These are phyloP conservation scores for Leccinum fibrillosum DNA, from an alignment of 768 basidiomycete species.

Conservation along the genomic window DNA sequence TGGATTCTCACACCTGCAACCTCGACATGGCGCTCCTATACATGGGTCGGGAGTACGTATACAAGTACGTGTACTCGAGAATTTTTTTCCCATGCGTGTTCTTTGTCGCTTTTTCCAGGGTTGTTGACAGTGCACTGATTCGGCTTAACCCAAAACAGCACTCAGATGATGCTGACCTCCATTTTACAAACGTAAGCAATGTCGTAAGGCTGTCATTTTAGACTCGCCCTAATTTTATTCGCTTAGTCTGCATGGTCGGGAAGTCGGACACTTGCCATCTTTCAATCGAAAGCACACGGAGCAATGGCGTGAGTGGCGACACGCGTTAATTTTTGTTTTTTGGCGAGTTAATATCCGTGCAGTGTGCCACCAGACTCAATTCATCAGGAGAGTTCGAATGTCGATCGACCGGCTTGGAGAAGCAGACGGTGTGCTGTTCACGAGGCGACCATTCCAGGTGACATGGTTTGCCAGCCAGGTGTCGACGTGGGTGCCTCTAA, in stretches of 20 bases:
- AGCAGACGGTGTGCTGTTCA: constrained; percentile 51
- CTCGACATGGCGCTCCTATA: constrained; percentile 65
- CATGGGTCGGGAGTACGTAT: constrained; percentile 65
- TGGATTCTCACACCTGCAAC: constrained; percentile 69
- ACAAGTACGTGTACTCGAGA: constrained; percentile 52
- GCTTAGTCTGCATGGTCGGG: constrained; percentile 49
- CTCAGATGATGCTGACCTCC: constrained; percentile 61
- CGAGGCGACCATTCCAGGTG: constrained; percentile 66
- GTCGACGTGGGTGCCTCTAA: constrained; percentile 44
- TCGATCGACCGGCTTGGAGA: constrained; percentile 52
- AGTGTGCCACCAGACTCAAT: constrained; percentile 69
- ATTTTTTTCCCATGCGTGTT: constrained; percentile 13
- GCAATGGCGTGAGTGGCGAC: constrained; percentile 66
- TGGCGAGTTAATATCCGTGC: constrained; percentile 4
- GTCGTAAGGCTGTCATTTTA: neutral
- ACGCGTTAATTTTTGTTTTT: neutral
- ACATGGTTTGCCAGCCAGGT: constrained; percentile 71
- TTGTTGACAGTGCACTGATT: constrained; percentile 14
- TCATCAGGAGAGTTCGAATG: constrained; percentile 57
- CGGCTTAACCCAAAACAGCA: constrained; percentile 38
- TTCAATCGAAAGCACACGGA: constrained; percentile 71
- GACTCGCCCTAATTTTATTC: constrained; percentile 22
- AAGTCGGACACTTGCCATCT: constrained; percentile 44
- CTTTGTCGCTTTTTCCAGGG: constrained; percentile 1
- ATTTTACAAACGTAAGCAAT: constrained; percentile 58